Conservation (phyloP, 495 filamentous ascomycete species). For the Glutinoglossum americanum region DNA sequence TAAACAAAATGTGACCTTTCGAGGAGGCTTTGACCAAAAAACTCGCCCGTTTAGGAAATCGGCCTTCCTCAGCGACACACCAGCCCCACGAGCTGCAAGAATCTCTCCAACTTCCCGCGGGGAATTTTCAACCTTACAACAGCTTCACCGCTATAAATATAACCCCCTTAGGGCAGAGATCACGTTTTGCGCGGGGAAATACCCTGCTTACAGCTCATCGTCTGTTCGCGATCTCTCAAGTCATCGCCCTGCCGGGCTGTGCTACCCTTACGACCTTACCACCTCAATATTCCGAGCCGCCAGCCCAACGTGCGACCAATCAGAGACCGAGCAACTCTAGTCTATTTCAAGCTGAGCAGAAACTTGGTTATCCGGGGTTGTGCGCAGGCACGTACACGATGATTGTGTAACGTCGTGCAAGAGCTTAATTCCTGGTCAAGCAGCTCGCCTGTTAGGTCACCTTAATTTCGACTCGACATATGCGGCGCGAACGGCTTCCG, state of each 20-base stretch:
- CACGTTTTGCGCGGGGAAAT: not conserved
- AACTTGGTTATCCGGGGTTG: not conserved
- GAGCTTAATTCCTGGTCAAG: not conserved
- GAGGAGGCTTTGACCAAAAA: not conserved
- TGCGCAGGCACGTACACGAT: not conserved
- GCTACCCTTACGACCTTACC: not conserved
- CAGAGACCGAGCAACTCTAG: not conserved
- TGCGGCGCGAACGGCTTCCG: not conserved
- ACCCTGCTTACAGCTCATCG: not conserved
- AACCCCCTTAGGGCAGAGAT: not conserved
- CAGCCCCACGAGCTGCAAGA: not conserved
- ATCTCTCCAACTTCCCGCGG: not conserved
- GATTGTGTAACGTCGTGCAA: not conserved
- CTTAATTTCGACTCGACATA: not conserved
- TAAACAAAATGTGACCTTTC: not conserved
- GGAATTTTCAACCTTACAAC: not conserved
- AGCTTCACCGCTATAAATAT: not conserved
- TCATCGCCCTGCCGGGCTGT: not conserved
- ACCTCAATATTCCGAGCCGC: not conserved
- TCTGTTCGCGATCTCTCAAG: not conserved
- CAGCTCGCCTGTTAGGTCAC: not conserved
- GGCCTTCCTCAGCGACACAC: not conserved
- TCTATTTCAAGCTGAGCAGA: not conserved
- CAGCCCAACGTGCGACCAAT: not conserved
- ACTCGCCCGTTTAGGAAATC: not conserved